Conservation (phyloP, 2,329 filamentous ascomycete species). For the Venturia nashicola region DNA sequence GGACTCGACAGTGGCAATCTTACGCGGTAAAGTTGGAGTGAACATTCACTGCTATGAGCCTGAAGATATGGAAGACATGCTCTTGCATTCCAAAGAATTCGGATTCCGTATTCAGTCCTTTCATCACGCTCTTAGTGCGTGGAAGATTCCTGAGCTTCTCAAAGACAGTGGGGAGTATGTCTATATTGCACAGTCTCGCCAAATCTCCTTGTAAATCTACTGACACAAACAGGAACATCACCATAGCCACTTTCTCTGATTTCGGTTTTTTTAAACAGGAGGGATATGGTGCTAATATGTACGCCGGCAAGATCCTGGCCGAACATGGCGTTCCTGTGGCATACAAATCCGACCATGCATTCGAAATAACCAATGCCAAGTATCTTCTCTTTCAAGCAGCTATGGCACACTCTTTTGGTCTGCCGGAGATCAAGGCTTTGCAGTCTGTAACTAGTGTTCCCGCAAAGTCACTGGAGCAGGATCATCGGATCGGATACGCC, state of each 20-base stretch:
- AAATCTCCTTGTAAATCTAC: background rate
- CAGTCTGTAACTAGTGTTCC: constrained; percentile 27
- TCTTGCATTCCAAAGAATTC: constrained; percentile 62
- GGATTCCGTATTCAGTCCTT: constrained; percentile 54
- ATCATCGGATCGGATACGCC: constrained; percentile 28
- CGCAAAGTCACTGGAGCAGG: constrained; percentile 28
- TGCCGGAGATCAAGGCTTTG: constrained; percentile 29
- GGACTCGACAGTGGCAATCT: constrained; percentile 49
- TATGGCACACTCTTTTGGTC: constrained; percentile 29
- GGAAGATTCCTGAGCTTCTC: constrained; percentile 49
- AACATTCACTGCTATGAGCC: constrained; percentile 64
- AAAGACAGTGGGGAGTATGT: constrained; percentile 12
- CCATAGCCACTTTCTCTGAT: constrained; percentile 52
- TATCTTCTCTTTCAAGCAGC: constrained; percentile 51
- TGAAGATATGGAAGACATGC: constrained; percentile 55
- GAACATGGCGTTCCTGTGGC: constrained; percentile 53
- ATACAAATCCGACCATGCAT: constrained; percentile 51
- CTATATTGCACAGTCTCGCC: too few species aligned
- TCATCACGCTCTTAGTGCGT: constrained; percentile 58
- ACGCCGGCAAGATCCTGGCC: constrained; percentile 53
- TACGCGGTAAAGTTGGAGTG: constrained; percentile 55
- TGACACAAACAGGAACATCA: constrained; percentile 28
- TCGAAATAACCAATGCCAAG: constrained; percentile 40
- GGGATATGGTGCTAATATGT: constrained; percentile 51
- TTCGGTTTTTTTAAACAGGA: constrained; percentile 65